Evolutionary conservation across 2,329 filamentous ascomycete species (phyloP).

Genomic region (Stromatinia cepivora): DNA sequence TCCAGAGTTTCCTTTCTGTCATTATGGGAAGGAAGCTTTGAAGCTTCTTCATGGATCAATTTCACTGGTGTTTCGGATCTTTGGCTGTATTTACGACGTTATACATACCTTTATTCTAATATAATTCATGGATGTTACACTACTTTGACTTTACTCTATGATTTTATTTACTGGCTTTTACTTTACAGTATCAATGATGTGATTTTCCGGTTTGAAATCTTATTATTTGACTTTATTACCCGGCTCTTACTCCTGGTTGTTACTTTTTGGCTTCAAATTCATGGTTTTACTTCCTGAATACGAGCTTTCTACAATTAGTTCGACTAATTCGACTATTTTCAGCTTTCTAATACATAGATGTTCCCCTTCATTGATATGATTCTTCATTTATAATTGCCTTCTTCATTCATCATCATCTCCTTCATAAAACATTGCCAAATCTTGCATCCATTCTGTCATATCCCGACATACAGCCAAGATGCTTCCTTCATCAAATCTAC

Average conservation of each 20-base stretch:
- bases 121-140: neutral
- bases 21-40: neutral
- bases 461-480: neutral
- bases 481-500: neutral
- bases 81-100: neutral
- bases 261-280: neutral
- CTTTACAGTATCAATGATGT: neutral
- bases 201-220: neutral
- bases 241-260: neutral
- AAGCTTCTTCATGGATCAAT: neutral
- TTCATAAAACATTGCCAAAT: neutral
- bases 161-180: neutral
- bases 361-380: neutral
- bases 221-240: neutral
- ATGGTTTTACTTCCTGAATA: neutral
- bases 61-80: slow-evolving; percentile 13
- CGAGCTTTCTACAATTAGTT: neutral
- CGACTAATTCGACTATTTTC: neutral
- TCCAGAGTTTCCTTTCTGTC: neutral
- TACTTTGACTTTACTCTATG: neutral
- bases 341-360: neutral
- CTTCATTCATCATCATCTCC: neutral
- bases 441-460: neutral
- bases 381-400: neutral
- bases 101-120: slow-evolving; percentile 5